Evolutionary conservation across 371 early-diverging fungal genomes (phyloP).

Genomic region (Basidiobolus meristosporus): DNA sequence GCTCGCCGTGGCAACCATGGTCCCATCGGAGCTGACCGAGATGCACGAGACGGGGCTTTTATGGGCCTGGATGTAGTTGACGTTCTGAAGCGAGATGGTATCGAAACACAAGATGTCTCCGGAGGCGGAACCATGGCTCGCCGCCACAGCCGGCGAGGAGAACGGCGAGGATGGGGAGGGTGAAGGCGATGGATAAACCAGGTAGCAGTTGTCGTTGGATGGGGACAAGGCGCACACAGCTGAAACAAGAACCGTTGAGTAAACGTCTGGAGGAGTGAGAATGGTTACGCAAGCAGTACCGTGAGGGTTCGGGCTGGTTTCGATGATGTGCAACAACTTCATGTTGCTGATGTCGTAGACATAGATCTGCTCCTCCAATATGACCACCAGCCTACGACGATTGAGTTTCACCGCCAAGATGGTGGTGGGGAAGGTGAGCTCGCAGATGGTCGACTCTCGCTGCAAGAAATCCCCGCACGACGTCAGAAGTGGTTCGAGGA

Average conservation of each 20-base stretch:
- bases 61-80: constrained; percentile 86
- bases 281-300: constrained; percentile 19
- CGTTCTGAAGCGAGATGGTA: constrained; percentile 59
- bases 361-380: constrained; percentile 79
- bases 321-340: constrained; percentile 86
- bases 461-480: too few species aligned
- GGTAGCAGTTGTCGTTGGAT: constrained; percentile 80
- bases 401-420: constrained; percentile 90
- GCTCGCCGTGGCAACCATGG: constrained; percentile 81
- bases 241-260: too few species aligned
- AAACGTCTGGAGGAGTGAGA: not conserved
- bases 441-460: constrained; percentile 90
- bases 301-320: constrained; percentile 77
- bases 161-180: constrained; percentile 23
- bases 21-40: constrained; percentile 76
- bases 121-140: constrained; percentile 7
- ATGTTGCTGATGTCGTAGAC: constrained; percentile 91
- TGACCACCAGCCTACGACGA: constrained; percentile 74
- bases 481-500: too few species aligned
- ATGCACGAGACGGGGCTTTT: constrained; percentile 70
- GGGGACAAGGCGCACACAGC: constrained; percentile 88
- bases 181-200: constrained; percentile 71
- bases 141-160: constrained; percentile 7
- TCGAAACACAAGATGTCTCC: constrained; percentile 85
- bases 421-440: constrained; percentile 78